Percentiles rank a stretch among this genome's conserved stretches.
These are phyloP conservation scores for Mycena maculata DNA, from an alignment of 768 basidiomycete genomes.

Conservation along the genomic window DNA sequence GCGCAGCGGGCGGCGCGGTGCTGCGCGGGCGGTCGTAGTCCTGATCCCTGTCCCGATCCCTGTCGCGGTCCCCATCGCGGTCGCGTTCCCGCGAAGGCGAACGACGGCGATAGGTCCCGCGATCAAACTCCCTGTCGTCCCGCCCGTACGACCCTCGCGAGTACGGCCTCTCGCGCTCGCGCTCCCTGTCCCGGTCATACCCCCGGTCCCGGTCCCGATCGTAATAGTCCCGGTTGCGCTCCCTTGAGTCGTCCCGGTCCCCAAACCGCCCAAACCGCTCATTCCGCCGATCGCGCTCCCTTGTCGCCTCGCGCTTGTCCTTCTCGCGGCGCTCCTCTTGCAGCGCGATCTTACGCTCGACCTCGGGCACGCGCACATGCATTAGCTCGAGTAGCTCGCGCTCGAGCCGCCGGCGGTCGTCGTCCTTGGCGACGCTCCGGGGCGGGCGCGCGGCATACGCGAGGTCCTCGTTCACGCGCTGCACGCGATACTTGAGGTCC, in stretches of 20 bases:
- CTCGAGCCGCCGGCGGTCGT: conserved; percentile 88
- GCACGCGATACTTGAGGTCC: conserved; percentile 86
- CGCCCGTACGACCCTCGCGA: conserved; percentile 59
- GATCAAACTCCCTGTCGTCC: conserved; percentile 57
- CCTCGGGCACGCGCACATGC: conserved; percentile 92
- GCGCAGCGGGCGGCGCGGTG: conserved; percentile 64
- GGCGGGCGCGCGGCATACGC: conserved; percentile 87
- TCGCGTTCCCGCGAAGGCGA: conserved; percentile 45
- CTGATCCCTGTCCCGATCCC: conserved; percentile 47
- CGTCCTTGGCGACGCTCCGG: conserved; percentile 77
- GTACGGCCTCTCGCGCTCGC: conserved; percentile 64
- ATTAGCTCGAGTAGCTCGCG: conserved; percentile 85
- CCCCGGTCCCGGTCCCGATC: conserved; percentile 26
- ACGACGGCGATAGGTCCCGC: conserved; percentile 46
- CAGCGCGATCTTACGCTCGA: conserved; percentile 86
- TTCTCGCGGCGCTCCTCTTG: conserved; percentile 80
- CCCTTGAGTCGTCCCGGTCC: conserved; percentile 55
- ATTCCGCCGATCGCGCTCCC: conserved; percentile 87
- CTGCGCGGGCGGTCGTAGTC: conserved; percentile 60
- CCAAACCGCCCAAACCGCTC: conserved; percentile 81
- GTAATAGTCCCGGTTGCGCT: conserved; percentile 43
- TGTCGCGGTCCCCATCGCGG: conserved; percentile 42
- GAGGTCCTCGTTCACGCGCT: conserved; percentile 90
- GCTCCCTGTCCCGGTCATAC: conserved; percentile 38
- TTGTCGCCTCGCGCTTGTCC: conserved; percentile 82